Base-by-base conservation (phyloP, 164 flowering plant genomes). In the Taxillus chinensis region DNA sequence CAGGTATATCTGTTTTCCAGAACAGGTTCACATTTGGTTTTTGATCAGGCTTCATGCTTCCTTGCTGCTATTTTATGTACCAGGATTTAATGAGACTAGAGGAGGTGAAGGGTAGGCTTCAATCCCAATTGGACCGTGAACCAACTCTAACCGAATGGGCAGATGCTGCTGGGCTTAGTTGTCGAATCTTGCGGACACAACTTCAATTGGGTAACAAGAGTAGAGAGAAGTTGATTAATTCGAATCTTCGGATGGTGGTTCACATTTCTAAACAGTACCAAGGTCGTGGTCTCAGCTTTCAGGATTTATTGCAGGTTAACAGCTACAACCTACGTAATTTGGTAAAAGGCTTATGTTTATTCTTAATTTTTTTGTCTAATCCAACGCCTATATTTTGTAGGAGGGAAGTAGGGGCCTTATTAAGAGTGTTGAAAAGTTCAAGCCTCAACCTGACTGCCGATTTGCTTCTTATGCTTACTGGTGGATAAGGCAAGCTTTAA, bases 111-210 rank as follows among this genome's bases (percentile, higher is more conserved):
- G 61, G 14, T 49, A 78, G 67, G 69, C 86, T 93, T 72, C 81
- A 83, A 48, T 73, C 79, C 67, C 83, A 89, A 64, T 81, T 80
- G 68, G 77, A 73, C 45, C 83, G 87, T 66, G 96, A 90, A 74
- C 97, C 97, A 45, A 90, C 96, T 11, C 39, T 87, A 60, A 70
- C 71, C 71, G 99, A 93, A 77, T 90, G 97, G 99, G 93, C 92
- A 65, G 75, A 79, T 61, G 89, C 86, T 39, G 72, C 68, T 70
- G 95, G 91, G 46, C 62, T 83, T 60, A 89, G 77, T 69, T 83
- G 83, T 73, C 75, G 49, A 51, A 68, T 17, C 62, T 71, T 93
- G 82, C 78, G 74, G 71, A 70, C 79, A 42, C 77, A 78, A 64
- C 59, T 90, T 61, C 73, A 65, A 62, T 69, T 67, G 61, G 88